Percentiles rank a stretch among this genome's conserved stretches.
phyloP scores from a whole-genome alignment of 306 rosid species.

The Glycine soja region DNA sequence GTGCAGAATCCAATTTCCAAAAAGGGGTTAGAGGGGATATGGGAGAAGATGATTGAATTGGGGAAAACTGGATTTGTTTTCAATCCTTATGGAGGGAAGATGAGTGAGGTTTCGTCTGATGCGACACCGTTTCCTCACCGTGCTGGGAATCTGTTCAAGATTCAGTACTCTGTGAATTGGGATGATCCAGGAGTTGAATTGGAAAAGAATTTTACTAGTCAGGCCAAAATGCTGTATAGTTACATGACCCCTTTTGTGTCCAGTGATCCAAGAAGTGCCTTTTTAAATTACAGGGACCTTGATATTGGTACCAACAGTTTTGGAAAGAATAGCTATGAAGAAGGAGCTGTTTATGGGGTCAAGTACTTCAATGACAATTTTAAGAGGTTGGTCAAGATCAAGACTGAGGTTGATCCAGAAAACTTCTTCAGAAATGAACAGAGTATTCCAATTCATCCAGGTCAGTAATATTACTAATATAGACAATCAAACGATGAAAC shows the following conservation, averaged over 20 bases:
- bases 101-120: slow-evolving; percentile 41
- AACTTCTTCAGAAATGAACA: slow-evolving; percentile 60
- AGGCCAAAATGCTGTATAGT: slow-evolving; percentile 39
- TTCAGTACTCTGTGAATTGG: slow-evolving; percentile 59
- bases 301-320: slow-evolving; percentile 57
- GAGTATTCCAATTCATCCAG: slow-evolving; percentile 49
- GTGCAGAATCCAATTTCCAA: slow-evolving; percentile 49
- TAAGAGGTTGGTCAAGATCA: slow-evolving; percentile 55
- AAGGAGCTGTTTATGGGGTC: slow-evolving; percentile 56
- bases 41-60: slow-evolving; percentile 51
- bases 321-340: slow-evolving; percentile 47
- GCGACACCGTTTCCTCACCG: slow-evolving; percentile 58
- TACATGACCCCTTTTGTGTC: slow-evolving; percentile 63
- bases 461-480: slow-evolving; percentile 20
- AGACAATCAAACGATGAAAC: not conserved
- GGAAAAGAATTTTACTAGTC: slow-evolving; percentile 39
- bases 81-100: slow-evolving; percentile 62
- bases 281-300: slow-evolving; percentile 57
- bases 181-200: slow-evolving; percentile 37
- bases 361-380: slow-evolving; percentile 54
- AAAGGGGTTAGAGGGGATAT: slow-evolving; percentile 52
- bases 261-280: slow-evolving; percentile 58
- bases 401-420: slow-evolving; percentile 55
- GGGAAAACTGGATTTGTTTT: slow-evolving; percentile 54
- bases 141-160: slow-evolving; percentile 54